Evolutionary conservation across 1,284 basidiomycete species (phyloP).

Genomic region (Ustilago vetiveriae): DNA sequence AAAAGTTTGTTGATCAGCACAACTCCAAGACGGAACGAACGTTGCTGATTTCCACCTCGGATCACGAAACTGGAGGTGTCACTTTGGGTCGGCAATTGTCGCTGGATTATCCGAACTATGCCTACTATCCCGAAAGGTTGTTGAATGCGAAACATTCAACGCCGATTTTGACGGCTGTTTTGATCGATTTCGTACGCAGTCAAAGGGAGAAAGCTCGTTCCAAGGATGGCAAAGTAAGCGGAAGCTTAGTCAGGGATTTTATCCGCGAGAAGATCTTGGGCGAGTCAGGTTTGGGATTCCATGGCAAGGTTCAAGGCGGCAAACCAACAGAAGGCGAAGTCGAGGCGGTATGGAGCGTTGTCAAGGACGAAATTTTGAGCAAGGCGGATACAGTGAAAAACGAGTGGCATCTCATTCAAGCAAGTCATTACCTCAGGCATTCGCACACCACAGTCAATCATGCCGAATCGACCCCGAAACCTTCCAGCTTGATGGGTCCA

Average conservation of each 20-base stretch:
- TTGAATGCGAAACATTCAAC: conserved; percentile 66
- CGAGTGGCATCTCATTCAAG: neutral
- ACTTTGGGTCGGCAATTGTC: conserved; percentile 67
- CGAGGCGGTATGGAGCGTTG: conserved; percentile 44
- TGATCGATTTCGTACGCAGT: conserved; percentile 47
- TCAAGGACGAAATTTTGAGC: conserved; percentile 32
- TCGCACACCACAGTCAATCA: conserved; percentile 1
- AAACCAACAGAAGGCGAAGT: conserved; percentile 56
- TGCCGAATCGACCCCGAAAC: neutral
- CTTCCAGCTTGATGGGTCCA: conserved; percentile 1
- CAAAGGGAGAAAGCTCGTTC: conserved; percentile 3
- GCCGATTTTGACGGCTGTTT: conserved; percentile 53
- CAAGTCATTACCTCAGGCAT: neutral
- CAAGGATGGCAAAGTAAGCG: conserved; percentile 3
- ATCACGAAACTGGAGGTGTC: conserved; percentile 69
- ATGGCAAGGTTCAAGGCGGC: conserved; percentile 22
- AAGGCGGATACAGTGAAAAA: too few species aligned
- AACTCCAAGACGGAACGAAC: conserved; percentile 61
- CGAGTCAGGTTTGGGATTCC: conserved; percentile 29
- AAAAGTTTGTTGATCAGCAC: conserved; percentile 59
- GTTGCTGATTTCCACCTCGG: conserved; percentile 66
- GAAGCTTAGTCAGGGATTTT: conserved; percentile 30
- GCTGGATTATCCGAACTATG: conserved; percentile 62
- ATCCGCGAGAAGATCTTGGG: conserved; percentile 46
- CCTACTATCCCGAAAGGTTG: conserved; percentile 67